Conservation (phyloP, 305 asterid genomes). For the Salvia sclarea region DNA sequence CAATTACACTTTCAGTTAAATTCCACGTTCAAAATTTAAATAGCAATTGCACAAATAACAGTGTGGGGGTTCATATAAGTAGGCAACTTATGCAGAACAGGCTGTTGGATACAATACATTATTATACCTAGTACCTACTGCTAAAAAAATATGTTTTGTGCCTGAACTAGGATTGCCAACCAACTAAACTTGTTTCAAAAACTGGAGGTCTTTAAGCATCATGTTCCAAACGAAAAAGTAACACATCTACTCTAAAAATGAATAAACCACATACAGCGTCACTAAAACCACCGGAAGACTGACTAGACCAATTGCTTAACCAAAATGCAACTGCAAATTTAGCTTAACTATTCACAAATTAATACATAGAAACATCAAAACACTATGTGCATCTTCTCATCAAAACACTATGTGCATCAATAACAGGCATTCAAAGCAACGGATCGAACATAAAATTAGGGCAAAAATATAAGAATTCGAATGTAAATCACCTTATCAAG, state of each 20-base stretch:
- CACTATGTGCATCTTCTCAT: neutral
- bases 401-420: neutral
- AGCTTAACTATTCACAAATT: neutral
- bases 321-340: neutral
- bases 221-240: too few relatives aligned
- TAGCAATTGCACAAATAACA: neutral
- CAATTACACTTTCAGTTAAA: neutral
- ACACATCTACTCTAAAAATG: too few relatives aligned
- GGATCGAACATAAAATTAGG: neutral
- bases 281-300: neutral
- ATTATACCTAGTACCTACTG: neutral
- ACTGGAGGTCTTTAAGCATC: too few relatives aligned
- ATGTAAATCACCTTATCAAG: conserved; percentile 71
- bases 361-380: neutral
- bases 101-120: neutral
- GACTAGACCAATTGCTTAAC: neutral
- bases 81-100: neutral
- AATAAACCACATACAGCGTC: neutral
- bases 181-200: too few relatives aligned
- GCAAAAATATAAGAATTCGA: neutral
- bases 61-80: neutral
- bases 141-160: neutral
- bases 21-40: neutral
- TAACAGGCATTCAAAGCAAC: neutral
- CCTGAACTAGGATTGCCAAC: too few relatives aligned